Evolutionary conservation across 1,139 yeast species (phyloP), one percentile per base, ranked within the genome.

Genomic region (Hyphopichia buzzinii): DNA sequence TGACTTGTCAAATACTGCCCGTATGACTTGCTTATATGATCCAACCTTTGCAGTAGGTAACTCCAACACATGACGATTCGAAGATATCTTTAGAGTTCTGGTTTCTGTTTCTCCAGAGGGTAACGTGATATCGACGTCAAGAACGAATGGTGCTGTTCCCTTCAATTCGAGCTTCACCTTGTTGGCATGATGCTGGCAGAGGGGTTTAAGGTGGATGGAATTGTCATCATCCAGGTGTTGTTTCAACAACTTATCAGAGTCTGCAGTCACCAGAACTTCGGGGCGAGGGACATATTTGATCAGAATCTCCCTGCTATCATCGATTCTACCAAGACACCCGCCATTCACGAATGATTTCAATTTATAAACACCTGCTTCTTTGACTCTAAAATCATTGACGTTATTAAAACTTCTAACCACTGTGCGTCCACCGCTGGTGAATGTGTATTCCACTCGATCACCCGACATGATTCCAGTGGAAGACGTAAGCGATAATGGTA

Each of bases 121-220:
- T 31, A 75, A 67, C 25, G 63, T 64, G 19, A 87, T 65, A 26
- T 80, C 79, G 52, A 89, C 90, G 36, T 79, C 79, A 27, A 90
- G 65, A 8, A 77, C 62, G 48, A 88, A 89, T 22, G 97, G 97
- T 0, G 84, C 72, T 4, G 75, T 63, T 1, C 96, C 96, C 31
- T 62, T 50, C 26, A 71, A 48, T 3, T 48, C 37, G 28, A 71
- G 40, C 2, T 49, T 48, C 8, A 62, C 50, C 19, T 52, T 51
- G 32, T 59, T 57, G 1, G 42, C 39, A 32, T 65, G 52, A 19
- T 55, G 53, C 38, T 64, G 69, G 39, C 77, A 71, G 4, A 66
- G 54, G 3, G 70, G 49, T 8, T 48, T 52, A 36, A 70, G 49
- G 26, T 57, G 57, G 15, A 62, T 36, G n/a, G 38, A 35, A 6